phyloP scores from a whole-genome alignment of 331 rosid genomes.

The Acacia pycnantha region DNA sequence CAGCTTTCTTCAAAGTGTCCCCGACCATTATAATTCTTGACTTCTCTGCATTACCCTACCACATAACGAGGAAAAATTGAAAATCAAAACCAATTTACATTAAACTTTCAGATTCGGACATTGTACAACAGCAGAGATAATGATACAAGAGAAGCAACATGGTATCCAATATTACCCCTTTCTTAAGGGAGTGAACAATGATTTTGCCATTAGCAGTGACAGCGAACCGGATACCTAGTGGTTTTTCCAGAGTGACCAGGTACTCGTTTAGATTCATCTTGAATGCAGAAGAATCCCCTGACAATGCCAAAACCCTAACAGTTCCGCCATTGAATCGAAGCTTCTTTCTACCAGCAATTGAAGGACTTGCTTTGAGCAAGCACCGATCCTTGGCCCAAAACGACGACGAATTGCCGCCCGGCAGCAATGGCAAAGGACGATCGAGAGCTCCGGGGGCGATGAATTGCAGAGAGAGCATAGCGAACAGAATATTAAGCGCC shows the following conservation, averaged over 20 bases:
- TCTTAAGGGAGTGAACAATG: conserved; percentile 80
- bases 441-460: conserved; percentile 28
- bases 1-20: conserved; percentile 82
- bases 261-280: conserved; percentile 88
- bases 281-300: conserved; percentile 39
- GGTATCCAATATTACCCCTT: conserved; percentile 57
- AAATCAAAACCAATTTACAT: neutral
- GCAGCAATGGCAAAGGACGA: conserved; percentile 26
- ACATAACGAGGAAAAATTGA: neutral
- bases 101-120: neutral
- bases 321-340: conserved; percentile 33
- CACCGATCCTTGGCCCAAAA: conserved; percentile 44
- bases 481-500: neutral
- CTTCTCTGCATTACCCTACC: conserved; percentile 90
- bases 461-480: conserved; percentile 57
- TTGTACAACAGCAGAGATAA: neutral
- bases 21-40: conserved; percentile 94
- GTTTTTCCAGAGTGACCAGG: conserved; percentile 84
- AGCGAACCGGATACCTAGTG: conserved; percentile 87
- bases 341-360: neutral
- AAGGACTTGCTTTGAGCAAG: conserved; percentile 17
- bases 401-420: conserved; percentile 26
- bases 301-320: conserved; percentile 54
- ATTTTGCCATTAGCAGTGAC: conserved; percentile 72
- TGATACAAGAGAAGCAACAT: neutral